These are phyloP conservation scores for Pulveroboletus sp. DNA, from an alignment of 768 basidiomycete species.

Conservation along the genomic window DNA sequence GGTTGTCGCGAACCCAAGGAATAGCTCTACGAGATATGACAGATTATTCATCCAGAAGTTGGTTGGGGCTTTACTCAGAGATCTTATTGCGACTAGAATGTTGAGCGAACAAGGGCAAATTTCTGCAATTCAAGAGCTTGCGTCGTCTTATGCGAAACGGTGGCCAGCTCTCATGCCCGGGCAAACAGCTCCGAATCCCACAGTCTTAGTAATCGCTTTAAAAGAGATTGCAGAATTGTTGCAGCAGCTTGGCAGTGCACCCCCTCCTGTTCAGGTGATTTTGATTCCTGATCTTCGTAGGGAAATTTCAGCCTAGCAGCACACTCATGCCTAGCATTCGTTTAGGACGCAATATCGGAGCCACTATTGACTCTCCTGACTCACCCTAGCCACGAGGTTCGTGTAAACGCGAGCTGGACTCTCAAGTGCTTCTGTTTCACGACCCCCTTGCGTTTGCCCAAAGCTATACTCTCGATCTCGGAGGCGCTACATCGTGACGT, in stretches of 20 bases:
- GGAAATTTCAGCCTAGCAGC: neutral
- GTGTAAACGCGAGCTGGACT: slow-evolving; percentile 81
- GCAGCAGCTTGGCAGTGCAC: slow-evolving; percentile 88
- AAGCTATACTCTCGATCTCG: slow-evolving; percentile 68
- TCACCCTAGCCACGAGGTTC: slow-evolving; percentile 85
- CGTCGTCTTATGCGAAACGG: slow-evolving; percentile 74
- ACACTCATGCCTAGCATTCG: neutral
- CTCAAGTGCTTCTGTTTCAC: slow-evolving; percentile 88
- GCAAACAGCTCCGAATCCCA: slow-evolving; percentile 59
- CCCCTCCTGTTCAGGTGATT: slow-evolving; percentile 76
- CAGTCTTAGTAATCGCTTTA: slow-evolving; percentile 68
- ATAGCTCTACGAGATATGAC: slow-evolving; percentile 62
- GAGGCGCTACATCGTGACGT: slow-evolving; percentile 85
- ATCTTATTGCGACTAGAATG: slow-evolving; percentile 84
- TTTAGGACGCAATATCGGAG: slow-evolving; percentile 78
- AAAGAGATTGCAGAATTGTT: slow-evolving; percentile 82
- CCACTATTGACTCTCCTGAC: slow-evolving; percentile 80
- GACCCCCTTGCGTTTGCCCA: slow-evolving; percentile 79
- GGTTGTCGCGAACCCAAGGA: slow-evolving; percentile 59
- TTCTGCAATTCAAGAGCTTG: slow-evolving; percentile 80
- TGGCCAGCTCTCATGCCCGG: slow-evolving; percentile 95
- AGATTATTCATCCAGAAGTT: slow-evolving; percentile 64
- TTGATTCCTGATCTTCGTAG: neutral
- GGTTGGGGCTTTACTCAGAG: slow-evolving; percentile 73
- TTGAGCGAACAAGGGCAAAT: slow-evolving; percentile 94